phyloP scores from a whole-genome alignment of 352 stramenopile genomes.

The Globisporangium heterothallicum region DNA sequence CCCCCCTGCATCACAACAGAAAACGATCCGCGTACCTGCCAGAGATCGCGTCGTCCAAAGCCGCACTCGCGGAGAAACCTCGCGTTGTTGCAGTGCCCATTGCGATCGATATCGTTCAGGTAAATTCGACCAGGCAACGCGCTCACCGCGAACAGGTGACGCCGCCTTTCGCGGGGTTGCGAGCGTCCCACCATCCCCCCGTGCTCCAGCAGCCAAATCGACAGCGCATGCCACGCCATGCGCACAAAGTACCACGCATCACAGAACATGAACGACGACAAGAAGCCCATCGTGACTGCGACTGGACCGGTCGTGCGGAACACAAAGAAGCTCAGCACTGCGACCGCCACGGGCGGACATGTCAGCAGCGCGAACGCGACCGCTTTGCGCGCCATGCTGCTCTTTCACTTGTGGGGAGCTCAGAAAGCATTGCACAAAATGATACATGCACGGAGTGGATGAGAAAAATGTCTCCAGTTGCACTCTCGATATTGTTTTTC shows the following conservation, averaged over 20 bases:
- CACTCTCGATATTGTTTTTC: too few species aligned
- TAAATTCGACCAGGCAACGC: constrained; percentile 37
- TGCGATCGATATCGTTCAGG: constrained; percentile 76
- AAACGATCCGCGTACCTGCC: constrained; percentile 80
- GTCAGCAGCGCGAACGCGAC: constrained; percentile 46
- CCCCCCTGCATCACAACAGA: background rate
- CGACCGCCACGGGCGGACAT: constrained; percentile 31
- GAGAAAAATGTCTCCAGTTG: too few species aligned
- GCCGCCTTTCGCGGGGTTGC: constrained; percentile 10
- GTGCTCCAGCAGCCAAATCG: constrained; percentile 16
- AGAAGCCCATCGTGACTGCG: constrained; percentile 25
- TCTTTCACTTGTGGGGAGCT: background rate
- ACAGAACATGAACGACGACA: constrained; percentile 61
- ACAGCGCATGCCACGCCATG: constrained; percentile 30
- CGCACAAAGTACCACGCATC: constrained; percentile 81
- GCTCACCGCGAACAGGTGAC: constrained; percentile 50
- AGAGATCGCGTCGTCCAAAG: constrained; percentile 71
- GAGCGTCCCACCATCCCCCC: constrained; percentile 1
- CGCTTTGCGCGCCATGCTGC: constrained; percentile 27
- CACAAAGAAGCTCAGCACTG: constrained; percentile 22
- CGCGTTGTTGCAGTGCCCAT: constrained; percentile 84
- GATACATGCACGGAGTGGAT: background rate
- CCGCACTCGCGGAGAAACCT: constrained; percentile 81
- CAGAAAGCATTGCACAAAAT: background rate
- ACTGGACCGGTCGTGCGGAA: constrained; percentile 15